Evolutionary conservation across 257 asterid genomes (phyloP).

Genomic region (Echites panduratus): DNA sequence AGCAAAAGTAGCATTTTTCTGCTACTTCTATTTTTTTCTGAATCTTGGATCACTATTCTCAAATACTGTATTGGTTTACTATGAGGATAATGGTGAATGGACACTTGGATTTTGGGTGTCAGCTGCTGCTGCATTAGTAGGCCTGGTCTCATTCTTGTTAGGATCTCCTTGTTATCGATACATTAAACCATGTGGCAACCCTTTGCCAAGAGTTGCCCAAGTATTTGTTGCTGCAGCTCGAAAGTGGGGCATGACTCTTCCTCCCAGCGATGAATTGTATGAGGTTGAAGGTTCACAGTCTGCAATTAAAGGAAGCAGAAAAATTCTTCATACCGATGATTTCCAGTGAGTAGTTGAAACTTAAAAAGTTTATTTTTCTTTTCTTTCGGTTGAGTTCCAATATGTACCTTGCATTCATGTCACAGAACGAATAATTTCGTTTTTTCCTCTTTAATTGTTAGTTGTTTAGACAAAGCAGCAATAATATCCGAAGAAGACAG

Average conservation of each 20-base stretch:
- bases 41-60: slow-evolving; percentile 65
- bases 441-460: slow-evolving; percentile 6
- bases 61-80: slow-evolving; percentile 62
- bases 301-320: slow-evolving; percentile 54
- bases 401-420: not conserved
- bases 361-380: not conserved
- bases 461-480: slow-evolving; percentile 67
- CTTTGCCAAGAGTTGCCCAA: slow-evolving; percentile 53
- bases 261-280: slow-evolving; percentile 25
- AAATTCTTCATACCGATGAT: slow-evolving; percentile 51
- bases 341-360: slow-evolving; percentile 34
- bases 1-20: slow-evolving; percentile 42
- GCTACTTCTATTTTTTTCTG: slow-evolving; percentile 68
- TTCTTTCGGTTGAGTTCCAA: not conserved
- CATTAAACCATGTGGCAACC: slow-evolving; percentile 58
- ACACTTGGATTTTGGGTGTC: slow-evolving; percentile 63
- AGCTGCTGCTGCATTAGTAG: slow-evolving; percentile 42
- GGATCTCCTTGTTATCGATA: slow-evolving; percentile 46
- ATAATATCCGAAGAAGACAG: slow-evolving; percentile 36
- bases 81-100: slow-evolving; percentile 69
- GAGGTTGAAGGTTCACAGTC: slow-evolving; percentile 53
- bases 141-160: slow-evolving; percentile 29
- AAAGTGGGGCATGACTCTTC: slow-evolving; percentile 25
- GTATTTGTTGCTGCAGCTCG: slow-evolving; percentile 48
- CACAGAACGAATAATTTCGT: not conserved